These are phyloP conservation scores for Pythium scleroteichum DNA, from an alignment of 352 stramenopile species.

Conservation along the genomic window DNA sequence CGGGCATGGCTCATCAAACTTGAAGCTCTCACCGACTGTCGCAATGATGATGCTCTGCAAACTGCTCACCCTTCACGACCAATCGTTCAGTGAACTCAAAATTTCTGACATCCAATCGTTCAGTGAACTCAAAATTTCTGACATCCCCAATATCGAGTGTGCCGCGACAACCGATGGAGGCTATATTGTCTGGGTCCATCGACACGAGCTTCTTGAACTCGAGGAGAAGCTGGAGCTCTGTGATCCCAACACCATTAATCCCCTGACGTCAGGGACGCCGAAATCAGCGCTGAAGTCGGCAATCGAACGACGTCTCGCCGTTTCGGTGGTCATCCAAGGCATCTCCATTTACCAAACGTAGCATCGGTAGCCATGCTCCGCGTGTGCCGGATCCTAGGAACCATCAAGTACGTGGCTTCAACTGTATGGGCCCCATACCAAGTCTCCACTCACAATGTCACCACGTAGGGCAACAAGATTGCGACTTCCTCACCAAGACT, in stretches of 20 bases:
- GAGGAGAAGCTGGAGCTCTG: slow-evolving; percentile 2
- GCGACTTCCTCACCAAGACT: neutral
- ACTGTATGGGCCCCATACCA: neutral
- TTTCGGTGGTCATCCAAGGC: neutral
- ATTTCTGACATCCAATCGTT: slow-evolving; percentile 1
- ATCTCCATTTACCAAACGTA: neutral
- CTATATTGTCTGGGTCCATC: slow-evolving; percentile 14
- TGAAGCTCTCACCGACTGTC: neutral
- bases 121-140: slow-evolving; percentile 9
- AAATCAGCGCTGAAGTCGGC: neutral
- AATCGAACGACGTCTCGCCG: slow-evolving; percentile 1
- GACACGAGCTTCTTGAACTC: slow-evolving; percentile 18
- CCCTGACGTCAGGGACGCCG: neutral
- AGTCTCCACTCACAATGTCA: neutral
- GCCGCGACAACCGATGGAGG: slow-evolving; percentile 3
- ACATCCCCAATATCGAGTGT: slow-evolving; percentile 19
- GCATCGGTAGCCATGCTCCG: slow-evolving; percentile 8
- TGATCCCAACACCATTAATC: neutral
- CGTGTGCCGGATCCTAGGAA: slow-evolving; percentile 19
- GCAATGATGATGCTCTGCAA: slow-evolving; percentile 5
- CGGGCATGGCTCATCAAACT: neutral
- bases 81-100: no score
- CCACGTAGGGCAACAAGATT: neutral
- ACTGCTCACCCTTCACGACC: slow-evolving; percentile 8
- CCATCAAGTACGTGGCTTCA: slow-evolving; percentile 15